Evolutionary conservation across 176 grass and related monocot genomes (phyloP), one percentile per base, ranked within the genome.

Genomic region (Zoysia japonica): DNA sequence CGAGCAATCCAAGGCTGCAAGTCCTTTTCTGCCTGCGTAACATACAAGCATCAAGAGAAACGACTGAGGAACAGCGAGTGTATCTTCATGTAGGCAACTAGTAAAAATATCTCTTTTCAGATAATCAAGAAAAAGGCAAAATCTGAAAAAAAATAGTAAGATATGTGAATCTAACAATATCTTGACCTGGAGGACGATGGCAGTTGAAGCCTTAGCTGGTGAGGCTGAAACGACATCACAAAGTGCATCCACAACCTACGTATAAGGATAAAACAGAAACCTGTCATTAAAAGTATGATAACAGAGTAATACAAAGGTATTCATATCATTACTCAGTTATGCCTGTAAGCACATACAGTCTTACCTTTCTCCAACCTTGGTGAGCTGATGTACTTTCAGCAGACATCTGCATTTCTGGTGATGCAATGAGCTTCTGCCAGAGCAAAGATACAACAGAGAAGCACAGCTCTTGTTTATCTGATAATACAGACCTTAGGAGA

Each of bases 361-460:
- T 9, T 89, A 95, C 96, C 96, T 99, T 92, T 73, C 96, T 93
- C 96, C 96, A 99, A 54, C 96, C 96, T 78, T 99, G 96, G 78
- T 99, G 96, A 86, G 96, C 96, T 68, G 96, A 99, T 56, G 96
- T 99, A 89, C 96, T 93, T 90, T 99, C 96, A 57, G 92, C 96
- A 86, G 78, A 87, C 96, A 99, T 93, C 91, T 99, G 87, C 77
- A 87, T 95, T 89, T 99, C 96, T 5, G 96, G 96, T 66, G 90
- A 91, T 81, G 86, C 92, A 74, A 99, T 91, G 77, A 99, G 78
- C 67, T 99, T 99, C 77, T 91, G 90, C 96, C 96, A 99, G 78
- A 99, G 89, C 81, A 99, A 87, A 2, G 92, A 91, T 72, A 99
- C 92, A 83, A 99, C 96, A 77, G 96, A 99, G 77, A 99, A 93